Evolutionary conservation across 352 stramenopile genomes (phyloP).

Genomic region (Phytophthora colocasiae): DNA sequence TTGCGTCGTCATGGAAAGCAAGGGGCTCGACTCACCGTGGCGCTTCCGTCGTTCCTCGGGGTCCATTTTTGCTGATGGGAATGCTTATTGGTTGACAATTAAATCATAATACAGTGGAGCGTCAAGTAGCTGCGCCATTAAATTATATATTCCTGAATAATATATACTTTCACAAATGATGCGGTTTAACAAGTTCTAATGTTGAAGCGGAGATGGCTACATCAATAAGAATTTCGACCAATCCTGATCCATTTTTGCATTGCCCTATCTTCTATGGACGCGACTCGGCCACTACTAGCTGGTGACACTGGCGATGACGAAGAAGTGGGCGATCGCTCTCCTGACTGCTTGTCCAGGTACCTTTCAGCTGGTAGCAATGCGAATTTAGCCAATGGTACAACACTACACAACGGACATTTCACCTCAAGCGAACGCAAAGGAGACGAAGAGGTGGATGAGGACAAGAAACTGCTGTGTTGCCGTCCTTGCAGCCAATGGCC

Average conservation of each 20-base stretch:
- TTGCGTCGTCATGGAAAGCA: neutral
- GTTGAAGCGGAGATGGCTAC: conserved; percentile 7
- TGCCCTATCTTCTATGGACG: conserved; percentile 51
- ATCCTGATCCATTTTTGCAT: conserved; percentile 2
- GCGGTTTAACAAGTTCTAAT: neutral
- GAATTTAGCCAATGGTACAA: conserved; percentile 10
- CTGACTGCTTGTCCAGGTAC: conserved; percentile 36
- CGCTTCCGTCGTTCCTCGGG: conserved; percentile 32
- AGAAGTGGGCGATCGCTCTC: conserved; percentile 14
- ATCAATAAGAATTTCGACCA: conserved; percentile 12
- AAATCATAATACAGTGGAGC: neutral
- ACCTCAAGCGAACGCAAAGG: conserved; percentile 26
- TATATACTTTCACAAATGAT: no score
- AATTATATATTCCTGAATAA: no score
- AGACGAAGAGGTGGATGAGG: conserved; percentile 29
- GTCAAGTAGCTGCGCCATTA: no score
- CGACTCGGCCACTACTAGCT: conserved; percentile 54
- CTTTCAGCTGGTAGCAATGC: conserved; percentile 22
- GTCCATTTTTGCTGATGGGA: conserved; percentile 17
- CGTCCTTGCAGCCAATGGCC: conserved; percentile 48
- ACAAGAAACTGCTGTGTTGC: conserved; percentile 25
- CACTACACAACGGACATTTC: conserved; percentile 27
- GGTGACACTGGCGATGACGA: conserved; percentile 43
- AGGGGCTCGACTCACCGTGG: conserved; percentile 20
- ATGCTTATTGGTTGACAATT: neutral